These are phyloP conservation scores for Phytopythium kandeliae DNA, from an alignment of 352 stramenopile genomes.

Conservation along the genomic window DNA sequence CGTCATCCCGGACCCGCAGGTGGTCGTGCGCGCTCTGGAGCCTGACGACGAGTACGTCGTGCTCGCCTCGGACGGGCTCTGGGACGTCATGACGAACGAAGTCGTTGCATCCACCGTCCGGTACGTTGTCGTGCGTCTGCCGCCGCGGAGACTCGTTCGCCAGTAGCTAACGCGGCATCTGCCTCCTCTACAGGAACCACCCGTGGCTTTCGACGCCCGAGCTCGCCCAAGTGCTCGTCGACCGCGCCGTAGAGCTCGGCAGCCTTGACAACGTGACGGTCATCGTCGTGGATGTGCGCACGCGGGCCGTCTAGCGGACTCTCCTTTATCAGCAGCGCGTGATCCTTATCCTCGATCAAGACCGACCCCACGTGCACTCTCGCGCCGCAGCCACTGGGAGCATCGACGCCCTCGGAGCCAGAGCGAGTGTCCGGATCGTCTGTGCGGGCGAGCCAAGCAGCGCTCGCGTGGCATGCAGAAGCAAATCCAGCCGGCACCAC, in stretches of 20 bases:
- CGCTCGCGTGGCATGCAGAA: too few species aligned
- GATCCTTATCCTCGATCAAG: too few species aligned
- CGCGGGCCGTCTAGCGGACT: neutral
- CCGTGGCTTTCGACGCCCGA: slow-evolving; percentile 58
- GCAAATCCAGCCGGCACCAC: too few species aligned
- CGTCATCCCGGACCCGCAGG: slow-evolving; percentile 58
- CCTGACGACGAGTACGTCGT: slow-evolving; percentile 70
- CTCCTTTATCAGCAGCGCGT: too few species aligned
- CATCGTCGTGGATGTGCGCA: slow-evolving; percentile 59
- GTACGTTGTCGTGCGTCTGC: too few species aligned
- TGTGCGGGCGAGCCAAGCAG: too few species aligned
- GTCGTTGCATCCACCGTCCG: slow-evolving; percentile 52
- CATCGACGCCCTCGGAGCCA: too few species aligned
- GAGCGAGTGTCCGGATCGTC: too few species aligned
- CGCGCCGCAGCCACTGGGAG: too few species aligned
- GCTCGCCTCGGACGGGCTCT: slow-evolving; percentile 69
- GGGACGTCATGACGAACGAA: slow-evolving; percentile 71
- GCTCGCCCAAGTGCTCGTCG: slow-evolving; percentile 50
- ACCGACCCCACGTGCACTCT: too few species aligned
- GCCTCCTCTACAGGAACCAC: slow-evolving; percentile 33
- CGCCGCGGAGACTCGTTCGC: too few species aligned
- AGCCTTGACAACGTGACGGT: slow-evolving; percentile 79
- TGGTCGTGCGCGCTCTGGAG: slow-evolving; percentile 42
- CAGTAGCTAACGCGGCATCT: too few species aligned
- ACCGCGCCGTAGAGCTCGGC: slow-evolving; percentile 61